Evolutionary conservation across 768 basidiomycete species (phyloP).

Genomic region (Termitomyces sp.): DNA sequence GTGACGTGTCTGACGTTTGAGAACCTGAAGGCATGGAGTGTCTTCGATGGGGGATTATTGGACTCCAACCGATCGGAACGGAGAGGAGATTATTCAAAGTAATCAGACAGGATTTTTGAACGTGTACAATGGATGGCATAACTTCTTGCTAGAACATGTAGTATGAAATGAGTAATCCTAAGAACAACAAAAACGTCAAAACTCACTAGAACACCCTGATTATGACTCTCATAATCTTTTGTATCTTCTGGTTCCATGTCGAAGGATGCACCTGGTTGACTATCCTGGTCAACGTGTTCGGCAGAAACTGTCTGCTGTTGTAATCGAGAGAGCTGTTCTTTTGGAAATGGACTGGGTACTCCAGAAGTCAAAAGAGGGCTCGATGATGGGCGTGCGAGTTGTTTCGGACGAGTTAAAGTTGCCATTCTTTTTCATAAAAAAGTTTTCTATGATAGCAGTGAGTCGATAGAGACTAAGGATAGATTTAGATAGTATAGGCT

Average conservation of each 20-base stretch:
- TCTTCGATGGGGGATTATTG: conserved; percentile 56
- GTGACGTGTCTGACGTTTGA: conserved; percentile 23
- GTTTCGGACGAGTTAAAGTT: conserved; percentile 34
- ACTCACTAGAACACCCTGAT: conserved; percentile 15
- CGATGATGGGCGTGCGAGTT: conserved; percentile 18
- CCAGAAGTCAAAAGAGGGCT: conserved; percentile 22
- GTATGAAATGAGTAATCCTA: not conserved
- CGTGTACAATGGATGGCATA: conserved; percentile 67
- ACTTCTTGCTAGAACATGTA: conserved; percentile 54
- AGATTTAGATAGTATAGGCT: not conserved
- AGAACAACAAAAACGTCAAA: not conserved
- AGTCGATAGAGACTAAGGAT: not conserved
- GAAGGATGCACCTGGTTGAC: conserved; percentile 9
- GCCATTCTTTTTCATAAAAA: conserved; percentile 28
- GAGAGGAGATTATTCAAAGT: conserved; percentile 70
- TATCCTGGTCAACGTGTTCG: not conserved
- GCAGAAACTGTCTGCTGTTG: not conserved
- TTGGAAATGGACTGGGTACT: conserved; percentile 40
- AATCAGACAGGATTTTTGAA: conserved; percentile 72
- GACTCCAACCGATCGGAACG: conserved; percentile 43
- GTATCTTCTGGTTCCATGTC: conserved; percentile 5
- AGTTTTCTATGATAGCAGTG: not conserved
- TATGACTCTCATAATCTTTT: not conserved
- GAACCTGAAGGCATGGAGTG: conserved; percentile 56
- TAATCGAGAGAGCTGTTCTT: conserved; percentile 26